Evolutionary conservation across 768 basidiomycete species (phyloP).

Genomic region (Plicaturopsis crispa): DNA sequence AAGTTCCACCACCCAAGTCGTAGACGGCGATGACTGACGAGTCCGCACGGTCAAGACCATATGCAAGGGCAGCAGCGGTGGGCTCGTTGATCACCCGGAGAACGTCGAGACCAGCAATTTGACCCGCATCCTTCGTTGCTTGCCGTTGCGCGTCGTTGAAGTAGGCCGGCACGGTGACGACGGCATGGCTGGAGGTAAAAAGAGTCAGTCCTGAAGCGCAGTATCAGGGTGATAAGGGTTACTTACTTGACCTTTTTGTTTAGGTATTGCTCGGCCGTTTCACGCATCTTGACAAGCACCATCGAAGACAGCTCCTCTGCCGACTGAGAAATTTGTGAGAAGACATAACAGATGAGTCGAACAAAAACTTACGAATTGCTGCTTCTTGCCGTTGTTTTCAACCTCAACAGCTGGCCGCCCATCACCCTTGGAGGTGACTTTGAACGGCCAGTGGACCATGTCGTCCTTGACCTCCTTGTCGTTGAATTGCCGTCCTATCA

Average conservation of each 20-base stretch:
- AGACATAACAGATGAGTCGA: slow-evolving; percentile 2
- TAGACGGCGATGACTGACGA: slow-evolving; percentile 95
- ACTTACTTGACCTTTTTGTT: slow-evolving; percentile 93
- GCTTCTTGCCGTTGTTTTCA: slow-evolving; percentile 78
- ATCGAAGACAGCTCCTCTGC: slow-evolving; percentile 83
- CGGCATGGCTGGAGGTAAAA: slow-evolving; percentile 52
- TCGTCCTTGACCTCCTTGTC: slow-evolving; percentile 95
- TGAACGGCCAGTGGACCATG: slow-evolving; percentile 83
- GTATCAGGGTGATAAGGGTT: neutral
- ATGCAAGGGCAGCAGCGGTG: slow-evolving; percentile 96
- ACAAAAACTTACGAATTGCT: slow-evolving; percentile 55
- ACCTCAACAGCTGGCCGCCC: slow-evolving; percentile 79
- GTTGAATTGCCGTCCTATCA: slow-evolving; percentile 88
- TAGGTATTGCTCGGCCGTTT: slow-evolving; percentile 89
- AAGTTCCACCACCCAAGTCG: slow-evolving; percentile 96
- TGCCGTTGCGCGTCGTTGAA: slow-evolving; percentile 99
- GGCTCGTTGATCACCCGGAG: slow-evolving; percentile 99
- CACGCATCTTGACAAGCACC: slow-evolving; percentile 89
- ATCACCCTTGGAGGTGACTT: slow-evolving; percentile 62
- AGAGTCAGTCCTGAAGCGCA: slow-evolving; percentile 2
- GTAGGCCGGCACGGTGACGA: slow-evolving; percentile 95
- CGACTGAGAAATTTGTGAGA: slow-evolving; percentile 40
- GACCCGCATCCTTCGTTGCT: slow-evolving; percentile 96
- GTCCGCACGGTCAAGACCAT: slow-evolving; percentile 81
- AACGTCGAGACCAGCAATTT: slow-evolving; percentile 95